Base-by-base conservation (phyloP, 129 eudicot species). In the Saposhnikovia divaricata region DNA sequence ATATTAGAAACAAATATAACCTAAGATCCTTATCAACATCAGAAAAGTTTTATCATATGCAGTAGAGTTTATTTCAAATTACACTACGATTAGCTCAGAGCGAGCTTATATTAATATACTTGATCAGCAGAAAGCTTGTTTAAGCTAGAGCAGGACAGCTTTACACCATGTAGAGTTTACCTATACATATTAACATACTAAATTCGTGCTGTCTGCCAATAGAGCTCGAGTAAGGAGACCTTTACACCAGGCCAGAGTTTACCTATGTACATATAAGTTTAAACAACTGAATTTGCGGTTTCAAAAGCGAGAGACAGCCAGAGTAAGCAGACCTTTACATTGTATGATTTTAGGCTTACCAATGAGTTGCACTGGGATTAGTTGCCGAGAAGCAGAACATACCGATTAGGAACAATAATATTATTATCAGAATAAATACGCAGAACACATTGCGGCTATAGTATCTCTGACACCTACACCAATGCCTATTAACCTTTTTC, bases 381-480 rank as follows among this genome's bases (percentile, higher is more conserved):
- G 57, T 9, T 27, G 61, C 38, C 5, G 14, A 46, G 34, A 45
- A 46, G 59, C 10, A 45, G 59, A 74, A 21, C 25, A n/a, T n/a
- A 6, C 23, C 39, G 2, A 51, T 51, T 1, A 46, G 14, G 19
- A 47, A 45, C 23, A 87, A 78, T 50, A 80, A 69, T 78, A 85
- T 16, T 28, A 85, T 46, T 77, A 88, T 48, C 63, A 85, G 73
- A 81, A 79, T 75, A 25, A 82, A n/a, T 50, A 80, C 83, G 79
- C 83, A 84, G 72, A 83, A 21, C 87, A 74, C 25, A 74, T 69
- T 77, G 85, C 88, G 85, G 88, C 80, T 44, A 5, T 82, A 77
- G 5, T 87, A 34, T 77, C 86, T 78, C 28, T 83, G 79, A 47
- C 91, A 88, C 21, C 80, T 78, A 83, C 89, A 88, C 87, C 84